These are phyloP conservation scores for Yarrowia porcina DNA, from an alignment of 805 yeast genomes.

Conservation along the genomic window DNA sequence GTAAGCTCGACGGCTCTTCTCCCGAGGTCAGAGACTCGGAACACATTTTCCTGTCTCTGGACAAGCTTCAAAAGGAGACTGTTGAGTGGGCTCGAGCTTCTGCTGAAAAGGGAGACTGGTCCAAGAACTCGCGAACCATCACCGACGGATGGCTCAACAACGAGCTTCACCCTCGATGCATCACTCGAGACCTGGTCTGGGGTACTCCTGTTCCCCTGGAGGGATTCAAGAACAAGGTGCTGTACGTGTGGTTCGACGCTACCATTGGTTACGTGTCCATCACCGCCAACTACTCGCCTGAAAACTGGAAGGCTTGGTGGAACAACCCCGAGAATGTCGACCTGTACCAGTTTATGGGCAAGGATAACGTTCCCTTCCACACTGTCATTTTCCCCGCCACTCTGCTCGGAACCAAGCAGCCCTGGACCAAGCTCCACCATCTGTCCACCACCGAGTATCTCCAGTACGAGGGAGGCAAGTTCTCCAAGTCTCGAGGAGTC, in stretches of 20 bases:
- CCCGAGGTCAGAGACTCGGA: constrained; percentile 81
- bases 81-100: constrained; percentile 69
- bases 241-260: constrained; percentile 99
- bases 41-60: constrained; percentile 79
- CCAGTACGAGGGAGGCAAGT: constrained; percentile 97
- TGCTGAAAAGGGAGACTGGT: constrained; percentile 78
- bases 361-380: constrained; percentile 98
- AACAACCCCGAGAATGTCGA: constrained; percentile 82
- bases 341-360: constrained; percentile 97
- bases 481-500: constrained; percentile 94
- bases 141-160: constrained; percentile 92
- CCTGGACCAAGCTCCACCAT: constrained; percentile 90
- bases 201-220: constrained; percentile 97
- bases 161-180: constrained; percentile 90
- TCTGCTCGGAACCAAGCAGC: constrained; percentile 79
- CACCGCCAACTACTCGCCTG: constrained; percentile 79
- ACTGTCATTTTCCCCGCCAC: constrained; percentile 96
- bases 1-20: constrained; percentile 81
- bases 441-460: constrained; percentile 92
- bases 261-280: constrained; percentile 95
- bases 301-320: constrained; percentile 92
- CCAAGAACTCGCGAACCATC: constrained; percentile 83
- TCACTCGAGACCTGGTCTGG: constrained; percentile 96
- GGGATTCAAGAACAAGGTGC: constrained; percentile 80
- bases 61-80: constrained; percentile 75